Evolutionary conservation across 768 basidiomycete genomes (phyloP).

Genomic region (Kwoniella bestiolae): DNA sequence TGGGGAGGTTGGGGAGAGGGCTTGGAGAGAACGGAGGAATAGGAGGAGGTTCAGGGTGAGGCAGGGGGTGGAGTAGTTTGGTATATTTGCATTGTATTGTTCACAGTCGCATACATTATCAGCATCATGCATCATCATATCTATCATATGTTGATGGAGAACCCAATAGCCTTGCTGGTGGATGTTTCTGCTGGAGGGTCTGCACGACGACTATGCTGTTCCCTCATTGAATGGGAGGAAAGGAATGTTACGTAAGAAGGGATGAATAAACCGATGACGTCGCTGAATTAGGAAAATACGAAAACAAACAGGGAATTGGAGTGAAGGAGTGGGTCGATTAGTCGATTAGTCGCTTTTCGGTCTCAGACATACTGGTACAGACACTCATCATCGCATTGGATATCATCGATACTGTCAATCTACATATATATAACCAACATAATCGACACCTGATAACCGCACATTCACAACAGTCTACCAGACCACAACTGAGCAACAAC

Average conservation of each 20-base stretch:
- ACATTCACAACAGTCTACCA: too few species aligned
- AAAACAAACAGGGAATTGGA: conserved; percentile 1
- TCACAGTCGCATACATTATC: background rate
- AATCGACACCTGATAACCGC: background rate
- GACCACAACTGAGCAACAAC: too few species aligned
- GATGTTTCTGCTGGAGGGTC: too few species aligned
- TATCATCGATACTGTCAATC: too few species aligned
- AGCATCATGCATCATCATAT: background rate
- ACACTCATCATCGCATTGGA: background rate
- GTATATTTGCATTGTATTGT: background rate
- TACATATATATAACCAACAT: too few species aligned
- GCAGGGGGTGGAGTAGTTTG: background rate
- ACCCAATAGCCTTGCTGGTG: too few species aligned
- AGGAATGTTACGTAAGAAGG: background rate
- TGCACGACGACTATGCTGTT: too few species aligned
- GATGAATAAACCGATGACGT: conserved; percentile 7
- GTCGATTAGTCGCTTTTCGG: background rate
- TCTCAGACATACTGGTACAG: background rate
- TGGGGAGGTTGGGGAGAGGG: background rate
- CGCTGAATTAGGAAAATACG: conserved; percentile 2
- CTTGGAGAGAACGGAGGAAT: background rate
- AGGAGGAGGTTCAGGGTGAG: background rate
- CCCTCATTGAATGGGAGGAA: background rate
- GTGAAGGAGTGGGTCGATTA: background rate
- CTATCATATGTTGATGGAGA: background rate